Evolutionary conservation across 2,329 filamentous ascomycete genomes (phyloP), one percentile per base, ranked within the genome.

Genomic region (Cytospora chrysosperma): DNA sequence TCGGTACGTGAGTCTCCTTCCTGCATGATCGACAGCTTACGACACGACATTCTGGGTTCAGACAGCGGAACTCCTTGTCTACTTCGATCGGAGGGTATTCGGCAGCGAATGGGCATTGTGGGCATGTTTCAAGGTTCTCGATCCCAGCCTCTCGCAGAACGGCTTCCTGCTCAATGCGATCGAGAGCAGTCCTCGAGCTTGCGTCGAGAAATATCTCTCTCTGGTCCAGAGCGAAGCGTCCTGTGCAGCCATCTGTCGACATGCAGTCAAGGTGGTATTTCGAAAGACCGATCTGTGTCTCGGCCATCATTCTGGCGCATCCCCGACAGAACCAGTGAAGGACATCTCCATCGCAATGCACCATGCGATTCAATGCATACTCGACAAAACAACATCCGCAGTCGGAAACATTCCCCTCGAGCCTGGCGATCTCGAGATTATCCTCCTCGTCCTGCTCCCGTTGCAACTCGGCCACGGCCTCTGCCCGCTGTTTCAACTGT

Each of bases 91-190:
- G 84, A 0, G 85, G 86, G 67, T 86, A 90, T 64, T 92, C 89
- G 37, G 87, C 90, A 50, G 90, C 91, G 77, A 86, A 96, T 26
- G 90, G 87, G 73, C 92, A 96, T 71, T 93, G 95, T 0, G 92
- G 91, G 68, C 92, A 96, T 34, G 84, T 86, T 34, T 85, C 89
- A 1, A 96, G 82, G 65, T 88, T 86, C 49, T 92, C 86, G 40
- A 96, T 82, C 0, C 82, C 85, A 0, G 91, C 90, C 65, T 85
- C 79, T n/a, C 85, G 83, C 47, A 96, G 79, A 27, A 86, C 83
- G 21, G 88, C 82, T 69, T 90, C 85, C 72, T 91, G 87, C 71
- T 93, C 89, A 58, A 93, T 82, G 26, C 85, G 82, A 62, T 90
- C 88, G 2, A 96, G 77, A 10, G 87, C 88, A 3, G 81, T 77